These are phyloP conservation scores for Pestalotiopsis sp. DNA, from an alignment of 2,329 filamentous ascomycete genomes.

Conservation along the genomic window DNA sequence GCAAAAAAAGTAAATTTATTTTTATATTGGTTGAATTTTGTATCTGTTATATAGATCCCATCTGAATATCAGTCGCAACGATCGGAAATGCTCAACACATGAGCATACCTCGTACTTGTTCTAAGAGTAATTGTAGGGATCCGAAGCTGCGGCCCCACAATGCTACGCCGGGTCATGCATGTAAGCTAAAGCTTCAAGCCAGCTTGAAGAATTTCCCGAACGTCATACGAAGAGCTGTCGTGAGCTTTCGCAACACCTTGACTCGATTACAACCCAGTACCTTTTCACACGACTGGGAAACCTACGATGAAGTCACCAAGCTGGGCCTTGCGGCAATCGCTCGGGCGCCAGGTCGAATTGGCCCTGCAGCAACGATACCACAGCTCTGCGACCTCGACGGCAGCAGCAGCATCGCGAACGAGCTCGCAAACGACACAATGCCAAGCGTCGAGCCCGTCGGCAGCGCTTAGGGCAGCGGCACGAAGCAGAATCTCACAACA, in stretches of 20 bases:
- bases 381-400: neutral
- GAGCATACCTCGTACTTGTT: neutral
- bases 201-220: slow-evolving; percentile 7
- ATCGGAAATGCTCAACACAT: neutral
- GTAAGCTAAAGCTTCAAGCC: neutral
- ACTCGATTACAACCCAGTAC: neutral
- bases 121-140: neutral
- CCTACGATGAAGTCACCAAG: slow-evolving; percentile 26
- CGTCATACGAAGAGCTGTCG: slow-evolving; percentile 8
- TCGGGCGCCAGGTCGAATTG: slow-evolving; percentile 27
- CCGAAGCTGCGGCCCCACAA: slow-evolving; percentile 1
- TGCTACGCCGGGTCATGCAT: slow-evolving; percentile 1
- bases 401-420: neutral
- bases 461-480: neutral
- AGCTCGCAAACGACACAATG: neutral
- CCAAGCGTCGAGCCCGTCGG: neutral
- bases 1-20: no score
- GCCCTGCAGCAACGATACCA: slow-evolving; percentile 27
- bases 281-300: no score
- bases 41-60: no score
- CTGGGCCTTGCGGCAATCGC: slow-evolving; percentile 23
- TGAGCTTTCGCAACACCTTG: no score
- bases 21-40: no score
- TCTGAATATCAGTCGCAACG: no score
- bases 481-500: slow-evolving; percentile 17